Percentiles rank a stretch among this genome's conserved stretches.
Conservation (phyloP, 805 yeast genomes). For the Teunomyces aglyptinius region DNA sequence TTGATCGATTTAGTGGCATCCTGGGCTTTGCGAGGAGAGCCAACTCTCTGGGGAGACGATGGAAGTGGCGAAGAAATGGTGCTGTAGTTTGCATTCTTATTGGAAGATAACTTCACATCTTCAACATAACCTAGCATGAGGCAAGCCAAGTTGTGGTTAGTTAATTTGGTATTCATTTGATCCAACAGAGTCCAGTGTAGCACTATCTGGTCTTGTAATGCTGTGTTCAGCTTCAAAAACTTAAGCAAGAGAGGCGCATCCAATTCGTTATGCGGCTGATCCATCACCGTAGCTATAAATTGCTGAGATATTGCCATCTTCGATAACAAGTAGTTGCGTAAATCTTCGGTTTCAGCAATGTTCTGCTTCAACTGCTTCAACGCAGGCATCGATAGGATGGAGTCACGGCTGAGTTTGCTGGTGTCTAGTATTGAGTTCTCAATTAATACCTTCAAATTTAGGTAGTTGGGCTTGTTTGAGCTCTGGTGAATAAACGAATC, state of each 20-base stretch:
- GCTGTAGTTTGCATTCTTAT: constrained; percentile 2
- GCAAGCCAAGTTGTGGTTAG: constrained; percentile 44
- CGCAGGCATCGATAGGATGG: constrained; percentile 30
- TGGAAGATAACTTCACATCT: constrained; percentile 31
- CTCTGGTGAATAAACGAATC: constrained; percentile 14
- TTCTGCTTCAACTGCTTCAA: constrained; percentile 26
- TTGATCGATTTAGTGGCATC: constrained; percentile 32
- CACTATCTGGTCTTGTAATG: constrained; percentile 28
- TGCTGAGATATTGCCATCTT: constrained; percentile 33
- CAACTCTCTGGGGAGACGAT: constrained; percentile 9
- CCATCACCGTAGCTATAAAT: constrained; percentile 31
- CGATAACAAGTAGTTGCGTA: constrained; percentile 28
- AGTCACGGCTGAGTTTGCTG: constrained; percentile 30
- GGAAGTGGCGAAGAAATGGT: constrained; percentile 8
- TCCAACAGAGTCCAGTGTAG: constrained; percentile 27
- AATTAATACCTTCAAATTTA: constrained; percentile 42
- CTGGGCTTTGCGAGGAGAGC: constrained; percentile 4
- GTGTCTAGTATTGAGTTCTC: constrained; percentile 45
- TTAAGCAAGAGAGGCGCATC: constrained; percentile 29
- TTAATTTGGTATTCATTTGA: constrained; percentile 23
- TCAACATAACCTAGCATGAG: constrained; percentile 49
- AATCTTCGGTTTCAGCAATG: constrained; percentile 30
- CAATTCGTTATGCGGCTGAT: constrained; percentile 60
- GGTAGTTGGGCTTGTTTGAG: constrained; percentile 27
- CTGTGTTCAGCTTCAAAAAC: constrained; percentile 30